Percentiles rank a stretch among this genome's conserved stretches.
These are phyloP conservation scores for Saturnispora diversa DNA, from an alignment of 805 yeast genomes.

Conservation along the genomic window DNA sequence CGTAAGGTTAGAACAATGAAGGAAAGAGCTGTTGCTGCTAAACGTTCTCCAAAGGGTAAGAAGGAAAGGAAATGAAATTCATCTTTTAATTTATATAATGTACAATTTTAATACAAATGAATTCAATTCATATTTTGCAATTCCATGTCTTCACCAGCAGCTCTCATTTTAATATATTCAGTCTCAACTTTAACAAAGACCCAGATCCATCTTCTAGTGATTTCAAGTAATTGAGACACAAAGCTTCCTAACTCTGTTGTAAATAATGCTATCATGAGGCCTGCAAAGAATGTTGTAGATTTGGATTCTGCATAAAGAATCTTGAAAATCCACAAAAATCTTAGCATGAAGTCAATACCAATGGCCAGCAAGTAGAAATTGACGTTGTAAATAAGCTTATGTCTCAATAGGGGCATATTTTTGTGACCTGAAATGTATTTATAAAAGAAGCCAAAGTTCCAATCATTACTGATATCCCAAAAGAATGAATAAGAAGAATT, in stretches of 20 bases:
- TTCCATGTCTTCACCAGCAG: slow-evolving; percentile 17
- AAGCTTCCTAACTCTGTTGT: slow-evolving; percentile 55
- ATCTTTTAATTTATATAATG: neutral
- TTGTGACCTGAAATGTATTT: slow-evolving; percentile 18
- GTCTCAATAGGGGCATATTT: slow-evolving; percentile 23
- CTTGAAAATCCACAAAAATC: slow-evolving; percentile 73
- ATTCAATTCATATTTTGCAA: slow-evolving; percentile 17
- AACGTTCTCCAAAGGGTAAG: slow-evolving; percentile 12
- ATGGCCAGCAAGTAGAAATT: slow-evolving; percentile 50
- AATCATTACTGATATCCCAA: slow-evolving; percentile 90
- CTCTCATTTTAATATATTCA: slow-evolving; percentile 40
- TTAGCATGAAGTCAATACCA: slow-evolving; percentile 48
- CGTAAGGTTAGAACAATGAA: slow-evolving; percentile 47
- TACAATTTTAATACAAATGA: no score
- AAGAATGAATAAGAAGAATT: slow-evolving; percentile 72
- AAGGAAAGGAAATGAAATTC: slow-evolving; percentile 17
- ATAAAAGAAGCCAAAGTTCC: slow-evolving; percentile 61
- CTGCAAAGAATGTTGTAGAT: slow-evolving; percentile 10
- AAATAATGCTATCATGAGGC: slow-evolving; percentile 22
- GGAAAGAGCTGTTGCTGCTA: slow-evolving; percentile 30
- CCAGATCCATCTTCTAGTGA: slow-evolving; percentile 86
- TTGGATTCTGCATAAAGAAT: slow-evolving; percentile 16
- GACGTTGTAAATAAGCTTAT: slow-evolving; percentile 26
- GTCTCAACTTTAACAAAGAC: slow-evolving; percentile 74
- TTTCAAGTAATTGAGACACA: slow-evolving; percentile 62